Evolutionary conservation across 192 early-diverging fungal genomes (phyloP), one percentile per base, ranked within the genome.

Genomic region (Ambispora gerdemannii): DNA sequence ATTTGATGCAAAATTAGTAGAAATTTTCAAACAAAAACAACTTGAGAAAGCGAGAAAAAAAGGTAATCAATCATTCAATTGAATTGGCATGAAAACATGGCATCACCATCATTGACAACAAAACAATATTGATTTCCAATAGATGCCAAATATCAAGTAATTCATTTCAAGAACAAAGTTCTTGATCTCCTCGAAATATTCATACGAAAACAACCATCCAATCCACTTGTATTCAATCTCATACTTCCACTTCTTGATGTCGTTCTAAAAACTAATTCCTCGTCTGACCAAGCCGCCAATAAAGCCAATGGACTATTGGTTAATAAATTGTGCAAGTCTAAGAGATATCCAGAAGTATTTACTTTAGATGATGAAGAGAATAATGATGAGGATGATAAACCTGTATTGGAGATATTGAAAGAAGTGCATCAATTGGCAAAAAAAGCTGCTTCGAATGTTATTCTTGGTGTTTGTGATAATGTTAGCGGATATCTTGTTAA

Each of bases 1-100:
- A 24, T 96, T 94, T 80, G 96, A 98, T 77, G 87, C 88, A 50
- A 96, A 98, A 76, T 79, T 98, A 52, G 88, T 89, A 8, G 96
- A 96, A 73, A 94, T 98, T 61, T 98, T 98, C 77, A 81, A 80
- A 38, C 86, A 94, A 67, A 85, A 87, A 76, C 92, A 93, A 83
- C 77, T 88, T 62, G 78, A 86, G 50, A 95, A 94, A 83, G 73
- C 70, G 7, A 89, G 87, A n/a, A 86, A 88, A 70, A 93, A 92
- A 79, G 79, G 84, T 88, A 66, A 36, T 56, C 15, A n/a, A n/a
- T n/a, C n/a, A n/a, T n/a, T n/a, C n/a, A n/a, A n/a, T n/a, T n/a
- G n/a, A n/a, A n/a, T n/a, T n/a, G n/a, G n/a, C n/a, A n/a, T n/a
- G n/a, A n/a, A 59, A 11, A 3, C 11, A 6, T 77, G 28, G 19